Evolutionary conservation across 345 rosid species (phyloP).

Genomic region (Ceriops decandra): DNA sequence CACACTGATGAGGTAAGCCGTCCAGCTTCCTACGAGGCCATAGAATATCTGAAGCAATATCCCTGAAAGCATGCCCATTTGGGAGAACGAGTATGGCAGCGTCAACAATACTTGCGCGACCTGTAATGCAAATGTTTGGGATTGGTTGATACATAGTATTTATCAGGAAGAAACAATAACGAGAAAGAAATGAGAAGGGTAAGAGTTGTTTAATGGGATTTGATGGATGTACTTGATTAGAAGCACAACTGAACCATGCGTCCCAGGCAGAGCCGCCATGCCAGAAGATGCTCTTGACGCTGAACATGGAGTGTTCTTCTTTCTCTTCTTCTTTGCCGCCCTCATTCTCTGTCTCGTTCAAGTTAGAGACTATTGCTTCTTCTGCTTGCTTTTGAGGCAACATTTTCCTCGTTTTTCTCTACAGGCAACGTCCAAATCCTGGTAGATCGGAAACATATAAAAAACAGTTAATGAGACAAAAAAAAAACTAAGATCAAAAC

Average conservation of each 20-base stretch:
- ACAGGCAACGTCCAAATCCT: conserved; percentile 27
- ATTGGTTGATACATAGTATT: no score
- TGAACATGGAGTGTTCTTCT: conserved; percentile 41
- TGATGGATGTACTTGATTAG: conserved; percentile 65
- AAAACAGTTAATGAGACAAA: conserved; percentile 40
- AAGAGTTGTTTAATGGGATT: not conserved
- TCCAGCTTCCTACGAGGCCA: conserved; percentile 94
- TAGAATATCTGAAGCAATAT: conserved; percentile 82
- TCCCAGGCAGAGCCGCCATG: conserved; percentile 99
- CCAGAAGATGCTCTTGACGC: conserved; percentile 74
- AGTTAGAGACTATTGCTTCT: conserved; percentile 73
- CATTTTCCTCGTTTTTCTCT: conserved; percentile 43
- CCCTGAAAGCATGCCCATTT: conserved; percentile 90
- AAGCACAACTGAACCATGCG: conserved; percentile 99
- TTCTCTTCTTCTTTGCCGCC: conserved; percentile 18
- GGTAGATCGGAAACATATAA: conserved; percentile 39
- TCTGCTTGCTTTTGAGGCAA: conserved; percentile 84
- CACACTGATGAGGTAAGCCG: conserved; percentile 95
- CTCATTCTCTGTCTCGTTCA: conserved; percentile 44
- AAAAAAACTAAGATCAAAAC: conserved; percentile 2
- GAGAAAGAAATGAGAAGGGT: no score
- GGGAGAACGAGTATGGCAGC: conserved; percentile 95
- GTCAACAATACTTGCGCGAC: conserved; percentile 96
- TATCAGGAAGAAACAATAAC: no score
- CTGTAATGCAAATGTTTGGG: conserved; percentile 22